Evolutionary conservation across 1,139 yeast genomes (phyloP).

Genomic region (Magnusiomyces suaveolens): DNA sequence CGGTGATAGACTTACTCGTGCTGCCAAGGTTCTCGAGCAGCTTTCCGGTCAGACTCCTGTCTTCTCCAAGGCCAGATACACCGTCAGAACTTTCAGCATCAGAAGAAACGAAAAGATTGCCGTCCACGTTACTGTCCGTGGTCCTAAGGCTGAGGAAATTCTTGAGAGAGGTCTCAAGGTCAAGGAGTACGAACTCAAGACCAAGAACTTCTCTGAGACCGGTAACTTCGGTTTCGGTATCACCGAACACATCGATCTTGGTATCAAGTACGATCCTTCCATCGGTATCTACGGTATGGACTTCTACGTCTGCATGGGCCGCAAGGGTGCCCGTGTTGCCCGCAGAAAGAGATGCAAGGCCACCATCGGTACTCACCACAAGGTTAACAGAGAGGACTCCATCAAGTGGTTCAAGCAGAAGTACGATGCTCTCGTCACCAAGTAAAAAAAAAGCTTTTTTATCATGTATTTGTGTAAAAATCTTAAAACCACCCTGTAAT

Average conservation of each 20-base stretch:
- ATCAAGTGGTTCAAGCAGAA: constrained; percentile 98
- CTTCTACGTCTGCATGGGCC: constrained; percentile 98
- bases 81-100: constrained; percentile 99
- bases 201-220: constrained; percentile 92
- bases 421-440: constrained; percentile 96
- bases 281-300: constrained; percentile 99
- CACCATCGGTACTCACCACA: constrained; percentile 86
- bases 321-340: constrained; percentile 98
- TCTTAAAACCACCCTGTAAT: not conserved
- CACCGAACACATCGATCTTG: constrained; percentile 98
- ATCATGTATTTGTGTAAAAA: constrained; percentile 5
- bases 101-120: constrained; percentile 99
- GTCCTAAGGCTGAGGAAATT: constrained; percentile 99
- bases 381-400: constrained; percentile 87
- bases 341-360: constrained; percentile 97
- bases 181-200: constrained; percentile 95
- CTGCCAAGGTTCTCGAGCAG: constrained; percentile 99
- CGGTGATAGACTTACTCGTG: constrained; percentile 99
- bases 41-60: constrained; percentile 99
- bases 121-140: constrained; percentile 98
- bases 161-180: constrained; percentile 99
- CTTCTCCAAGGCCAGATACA: constrained; percentile 99
- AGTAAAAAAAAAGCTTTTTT: constrained; percentile 42
- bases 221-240: constrained; percentile 99
- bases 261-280: constrained; percentile 99